These are phyloP conservation scores for Ceratobasidium sp. DNA, from an alignment of 1,284 basidiomycete species.

Conservation along the genomic window DNA sequence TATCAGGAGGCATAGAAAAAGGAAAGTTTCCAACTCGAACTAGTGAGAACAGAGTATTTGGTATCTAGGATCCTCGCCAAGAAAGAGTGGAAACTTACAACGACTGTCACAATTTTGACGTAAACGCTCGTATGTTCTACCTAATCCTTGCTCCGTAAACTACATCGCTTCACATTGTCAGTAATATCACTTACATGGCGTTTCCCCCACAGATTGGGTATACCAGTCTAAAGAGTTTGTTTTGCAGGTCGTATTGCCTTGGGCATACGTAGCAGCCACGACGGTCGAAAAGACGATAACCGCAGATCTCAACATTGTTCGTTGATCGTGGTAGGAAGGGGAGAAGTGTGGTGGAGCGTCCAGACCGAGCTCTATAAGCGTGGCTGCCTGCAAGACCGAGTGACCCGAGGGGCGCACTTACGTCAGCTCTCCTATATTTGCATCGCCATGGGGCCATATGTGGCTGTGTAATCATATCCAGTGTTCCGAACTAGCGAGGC, in stretches of 20 bases:
- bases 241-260: constrained; percentile 25
- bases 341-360: background rate
- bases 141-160: background rate
- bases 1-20: background rate
- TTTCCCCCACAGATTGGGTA: constrained; percentile 13
- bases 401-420: background rate
- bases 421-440: background rate
- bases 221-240: constrained; percentile 22
- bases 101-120: background rate
- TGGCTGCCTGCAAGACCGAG: background rate
- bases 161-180: background rate
- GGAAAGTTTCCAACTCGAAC: background rate
- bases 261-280: background rate
- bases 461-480: too few relatives aligned
- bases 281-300: background rate
- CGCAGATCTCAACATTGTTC: background rate
- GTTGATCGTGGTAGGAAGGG: background rate
- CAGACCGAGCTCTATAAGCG: background rate
- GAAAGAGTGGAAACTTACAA: background rate
- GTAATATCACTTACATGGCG: constrained; percentile 1
- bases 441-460: too few relatives aligned
- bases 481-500: too few relatives aligned
- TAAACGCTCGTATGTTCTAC: constrained; percentile 10
- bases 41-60: too few relatives aligned
- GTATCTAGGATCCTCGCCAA: background rate